phyloP scores from a whole-genome alignment of 2,329 filamentous ascomycete species.

The Ophiosphaerella korrae region DNA sequence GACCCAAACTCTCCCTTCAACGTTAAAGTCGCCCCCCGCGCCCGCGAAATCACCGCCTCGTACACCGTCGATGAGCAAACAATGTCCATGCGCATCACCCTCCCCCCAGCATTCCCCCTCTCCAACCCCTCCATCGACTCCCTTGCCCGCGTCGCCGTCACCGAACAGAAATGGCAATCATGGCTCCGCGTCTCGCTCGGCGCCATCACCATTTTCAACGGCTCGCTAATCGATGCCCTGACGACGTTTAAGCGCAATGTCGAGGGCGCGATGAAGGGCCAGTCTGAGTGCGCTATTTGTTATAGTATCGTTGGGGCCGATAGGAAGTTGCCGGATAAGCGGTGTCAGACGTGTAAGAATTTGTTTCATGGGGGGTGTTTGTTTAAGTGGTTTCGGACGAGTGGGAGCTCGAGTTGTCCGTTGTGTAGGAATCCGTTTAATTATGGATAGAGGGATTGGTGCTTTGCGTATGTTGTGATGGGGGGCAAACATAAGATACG shows the following conservation, averaged over 20 bases:
- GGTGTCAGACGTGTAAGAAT: conserved; percentile 91
- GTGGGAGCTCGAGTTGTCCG: conserved; percentile 88
- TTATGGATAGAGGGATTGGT: conserved; percentile 50
- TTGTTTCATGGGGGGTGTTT: conserved; percentile 87
- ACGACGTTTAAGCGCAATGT: conserved; percentile 87
- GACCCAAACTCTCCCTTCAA: conserved; percentile 57
- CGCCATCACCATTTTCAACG: conserved; percentile 92
- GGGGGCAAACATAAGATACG: no score
- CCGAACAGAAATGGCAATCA: conserved; percentile 88
- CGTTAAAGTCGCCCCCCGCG: conserved; percentile 73
- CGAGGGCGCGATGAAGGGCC: conserved; percentile 84
- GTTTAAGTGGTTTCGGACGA: conserved; percentile 96
- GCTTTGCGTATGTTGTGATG: background rate
- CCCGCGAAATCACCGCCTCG: conserved; percentile 78
- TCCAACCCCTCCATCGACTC: conserved; percentile 76
- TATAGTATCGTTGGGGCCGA: conserved; percentile 92
- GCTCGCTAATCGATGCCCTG: conserved; percentile 84
- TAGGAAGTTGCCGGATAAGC: conserved; percentile 88
- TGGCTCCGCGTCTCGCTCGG: conserved; percentile 90
- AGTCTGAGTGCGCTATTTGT: conserved; percentile 95
- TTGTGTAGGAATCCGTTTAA: conserved; percentile 88
- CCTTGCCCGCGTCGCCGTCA: conserved; percentile 82
- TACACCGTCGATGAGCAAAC: conserved; percentile 89
- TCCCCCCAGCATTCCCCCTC: conserved; percentile 83
- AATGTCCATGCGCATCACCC: conserved; percentile 78